phyloP scores from a whole-genome alignment of 2,329 filamentous ascomycete species.

The Colletotrichum spaethianum region DNA sequence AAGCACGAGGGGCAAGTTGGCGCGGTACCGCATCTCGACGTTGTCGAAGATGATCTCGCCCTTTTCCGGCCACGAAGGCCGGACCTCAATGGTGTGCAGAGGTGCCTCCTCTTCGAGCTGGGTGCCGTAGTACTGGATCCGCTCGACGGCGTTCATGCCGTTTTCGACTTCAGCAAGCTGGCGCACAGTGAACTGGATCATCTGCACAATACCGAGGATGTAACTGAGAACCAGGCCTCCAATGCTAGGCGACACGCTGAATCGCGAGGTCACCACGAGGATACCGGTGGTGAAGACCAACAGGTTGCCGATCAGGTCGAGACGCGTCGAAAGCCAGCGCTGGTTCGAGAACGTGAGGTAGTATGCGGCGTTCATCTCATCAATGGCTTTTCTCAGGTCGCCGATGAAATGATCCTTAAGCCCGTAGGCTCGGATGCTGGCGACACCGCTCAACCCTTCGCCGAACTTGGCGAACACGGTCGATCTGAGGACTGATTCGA shows the following conservation, averaged over 20 bases:
- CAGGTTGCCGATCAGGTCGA: constrained; percentile 86
- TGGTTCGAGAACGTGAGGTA: constrained; percentile 97
- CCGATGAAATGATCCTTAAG: constrained; percentile 81
- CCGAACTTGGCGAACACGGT: constrained; percentile 91
- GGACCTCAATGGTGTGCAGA: constrained; percentile 80
- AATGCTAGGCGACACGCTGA: constrained; percentile 87
- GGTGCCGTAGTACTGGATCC: constrained; percentile 90
- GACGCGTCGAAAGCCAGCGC: constrained; percentile 88
- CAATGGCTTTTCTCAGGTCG: constrained; percentile 80
- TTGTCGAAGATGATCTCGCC: constrained; percentile 85
- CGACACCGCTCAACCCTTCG: constrained; percentile 86
- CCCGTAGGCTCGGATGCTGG: constrained; percentile 92
- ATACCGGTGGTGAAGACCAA: constrained; percentile 92
- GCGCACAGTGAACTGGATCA: constrained; percentile 95
- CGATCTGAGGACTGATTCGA: constrained; percentile 90
- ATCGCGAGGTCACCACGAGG: constrained; percentile 91
- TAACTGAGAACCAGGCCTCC: constrained; percentile 92
- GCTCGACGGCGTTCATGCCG: constrained; percentile 97
- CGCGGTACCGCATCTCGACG: constrained; percentile 85
- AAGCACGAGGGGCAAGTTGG: constrained; percentile 80
- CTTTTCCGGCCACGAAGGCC: constrained; percentile 84
- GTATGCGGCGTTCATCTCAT: constrained; percentile 95
- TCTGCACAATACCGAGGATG: constrained; percentile 92
- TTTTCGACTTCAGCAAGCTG: constrained; percentile 97
- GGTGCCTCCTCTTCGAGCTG: constrained; percentile 92